phyloP scores from a whole-genome alignment of 768 basidiomycete species.

The Macrolepiota fuliginosa region DNA sequence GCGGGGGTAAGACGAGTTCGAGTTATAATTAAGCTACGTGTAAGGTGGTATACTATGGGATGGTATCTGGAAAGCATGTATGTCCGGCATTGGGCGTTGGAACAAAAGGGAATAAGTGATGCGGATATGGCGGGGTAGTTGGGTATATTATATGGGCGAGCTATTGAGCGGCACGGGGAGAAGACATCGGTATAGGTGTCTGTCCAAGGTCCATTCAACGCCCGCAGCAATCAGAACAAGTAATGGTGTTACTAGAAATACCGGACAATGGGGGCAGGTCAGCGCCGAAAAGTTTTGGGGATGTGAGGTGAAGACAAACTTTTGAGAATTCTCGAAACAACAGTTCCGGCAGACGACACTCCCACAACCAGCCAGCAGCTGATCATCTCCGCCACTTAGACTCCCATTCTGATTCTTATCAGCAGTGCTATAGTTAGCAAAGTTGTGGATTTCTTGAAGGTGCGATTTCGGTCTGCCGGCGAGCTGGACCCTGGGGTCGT shows the following conservation, averaged over 20 bases:
- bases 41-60: background rate
- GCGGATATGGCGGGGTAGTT: background rate
- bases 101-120: background rate
- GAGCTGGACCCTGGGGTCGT: slow-evolving; percentile 16
- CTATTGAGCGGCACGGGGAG: background rate
- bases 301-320: slow-evolving; percentile 25
- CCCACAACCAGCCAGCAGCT: slow-evolving; percentile 35
- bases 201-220: background rate
- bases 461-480: background rate
- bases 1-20: background rate
- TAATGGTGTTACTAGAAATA: slow-evolving; percentile 30
- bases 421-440: background rate
- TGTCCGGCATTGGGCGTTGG: background rate
- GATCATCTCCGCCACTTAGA: slow-evolving; percentile 16
- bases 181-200: background rate
- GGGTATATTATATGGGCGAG: background rate
- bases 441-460: background rate
- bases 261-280: background rate
- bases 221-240: slow-evolving; percentile 38
- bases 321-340: slow-evolving; percentile 39
- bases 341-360: slow-evolving; percentile 42
- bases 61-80: background rate
- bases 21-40: background rate
- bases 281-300: background rate
- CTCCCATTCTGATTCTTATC: background rate